Conservation (phyloP, 345 rosid genomes). For the Microcos paniculata region DNA sequence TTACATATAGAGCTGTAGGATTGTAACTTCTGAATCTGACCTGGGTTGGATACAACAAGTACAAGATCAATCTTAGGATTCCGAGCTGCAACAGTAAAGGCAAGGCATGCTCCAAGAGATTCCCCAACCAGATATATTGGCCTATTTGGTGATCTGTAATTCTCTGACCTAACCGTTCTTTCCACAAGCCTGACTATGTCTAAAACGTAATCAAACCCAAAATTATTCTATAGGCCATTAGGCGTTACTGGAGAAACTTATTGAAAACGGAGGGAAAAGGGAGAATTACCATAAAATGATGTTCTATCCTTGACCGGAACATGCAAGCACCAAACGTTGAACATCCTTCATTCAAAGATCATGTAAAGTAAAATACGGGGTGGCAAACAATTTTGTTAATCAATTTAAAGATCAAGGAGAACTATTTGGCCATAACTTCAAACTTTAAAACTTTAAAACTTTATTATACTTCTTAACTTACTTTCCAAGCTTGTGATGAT, state of each 20-base stretch:
- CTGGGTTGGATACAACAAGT: conserved; percentile 65
- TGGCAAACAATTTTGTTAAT: conserved; percentile 1
- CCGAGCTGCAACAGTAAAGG: conserved; percentile 57
- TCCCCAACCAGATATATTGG: conserved; percentile 70
- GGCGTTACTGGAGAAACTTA: not conserved
- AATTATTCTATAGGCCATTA: too few species aligned
- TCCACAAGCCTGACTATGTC: conserved; percentile 56
- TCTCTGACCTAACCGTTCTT: conserved; percentile 44
- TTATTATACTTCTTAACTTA: conserved; percentile 29
- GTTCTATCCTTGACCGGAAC: conserved; percentile 65
- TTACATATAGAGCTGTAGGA: not conserved
- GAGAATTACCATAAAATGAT: conserved; percentile 38
- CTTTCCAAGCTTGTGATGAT: conserved; percentile 61
- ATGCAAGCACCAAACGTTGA: conserved; percentile 71
- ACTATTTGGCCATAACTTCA: not conserved
- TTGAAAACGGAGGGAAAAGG: not conserved
- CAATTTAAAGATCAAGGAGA: not conserved
- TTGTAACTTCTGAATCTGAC: conserved; percentile 27
- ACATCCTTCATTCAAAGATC: conserved; percentile 41
- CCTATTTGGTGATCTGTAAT: conserved; percentile 34
- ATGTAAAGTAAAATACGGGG: not conserved
- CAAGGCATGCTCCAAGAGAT: conserved; percentile 61
- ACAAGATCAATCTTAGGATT: conserved; percentile 57
- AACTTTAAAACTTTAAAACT: not conserved
- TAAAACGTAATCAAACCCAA: conserved; percentile 14